phyloP scores from a whole-genome alignment of 116 monocot genomes.

The Iris pallida region DNA sequence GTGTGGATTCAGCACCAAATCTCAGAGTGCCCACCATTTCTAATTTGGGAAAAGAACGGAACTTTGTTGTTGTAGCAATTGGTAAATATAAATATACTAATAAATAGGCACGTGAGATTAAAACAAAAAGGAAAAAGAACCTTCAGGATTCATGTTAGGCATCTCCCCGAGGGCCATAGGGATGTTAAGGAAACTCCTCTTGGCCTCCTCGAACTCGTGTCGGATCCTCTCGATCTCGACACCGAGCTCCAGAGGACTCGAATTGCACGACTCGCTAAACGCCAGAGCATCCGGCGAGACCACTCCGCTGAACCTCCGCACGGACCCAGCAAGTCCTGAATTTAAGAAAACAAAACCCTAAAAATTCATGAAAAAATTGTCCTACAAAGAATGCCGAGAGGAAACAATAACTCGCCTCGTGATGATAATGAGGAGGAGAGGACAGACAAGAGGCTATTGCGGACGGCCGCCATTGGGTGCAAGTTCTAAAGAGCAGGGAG shows the following conservation, averaged over 20 bases:
- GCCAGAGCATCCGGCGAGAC: neutral
- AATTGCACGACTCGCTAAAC: neutral
- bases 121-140: conserved; percentile 35
- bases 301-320: conserved; percentile 22
- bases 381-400: neutral
- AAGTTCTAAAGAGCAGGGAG: neutral
- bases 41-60: too few species aligned
- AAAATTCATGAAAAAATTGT: neutral
- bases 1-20: too few species aligned
- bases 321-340: conserved; percentile 15
- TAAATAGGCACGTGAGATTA: too few species aligned
- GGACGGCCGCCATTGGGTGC: neutral
- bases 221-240: conserved; percentile 51
- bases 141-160: conserved; percentile 88
- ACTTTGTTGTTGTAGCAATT: too few species aligned
- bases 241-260: neutral
- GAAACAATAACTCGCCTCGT: neutral
- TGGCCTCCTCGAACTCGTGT: conserved; percentile 67
- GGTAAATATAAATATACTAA: too few species aligned
- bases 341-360: conserved; percentile 1
- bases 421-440: neutral
- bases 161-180: conserved; percentile 56
- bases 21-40: too few species aligned
- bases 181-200: conserved; percentile 57
- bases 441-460: neutral